These are phyloP conservation scores for Fusarium duplospermum DNA, from an alignment of 2,329 filamentous ascomycete species.

Conservation along the genomic window DNA sequence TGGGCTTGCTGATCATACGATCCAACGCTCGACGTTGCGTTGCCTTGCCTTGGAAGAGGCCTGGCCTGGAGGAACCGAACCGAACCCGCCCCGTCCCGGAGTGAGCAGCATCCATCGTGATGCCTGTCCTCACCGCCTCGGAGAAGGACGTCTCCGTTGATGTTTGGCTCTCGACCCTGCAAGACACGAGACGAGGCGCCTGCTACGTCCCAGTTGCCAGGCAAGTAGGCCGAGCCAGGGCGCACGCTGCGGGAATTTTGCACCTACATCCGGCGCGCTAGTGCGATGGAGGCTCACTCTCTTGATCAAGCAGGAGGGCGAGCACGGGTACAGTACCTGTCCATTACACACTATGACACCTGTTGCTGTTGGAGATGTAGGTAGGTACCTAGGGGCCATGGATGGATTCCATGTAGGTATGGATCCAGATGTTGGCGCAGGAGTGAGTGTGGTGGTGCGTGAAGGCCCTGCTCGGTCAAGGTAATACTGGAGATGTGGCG, in stretches of 20 bases:
- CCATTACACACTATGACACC: constrained; percentile 12
- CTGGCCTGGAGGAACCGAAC: constrained; percentile 1
- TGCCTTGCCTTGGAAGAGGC: background rate
- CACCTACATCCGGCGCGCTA: constrained; percentile 20
- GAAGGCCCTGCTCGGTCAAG: background rate
- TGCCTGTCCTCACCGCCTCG: constrained; percentile 30
- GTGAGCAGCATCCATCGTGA: background rate
- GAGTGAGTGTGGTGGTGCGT: background rate
- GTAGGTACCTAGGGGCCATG: background rate
- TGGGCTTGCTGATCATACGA: constrained; percentile 24
- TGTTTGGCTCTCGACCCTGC: constrained; percentile 19
- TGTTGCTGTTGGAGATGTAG: background rate
- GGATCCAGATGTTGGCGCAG: background rate
- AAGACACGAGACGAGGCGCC: constrained; percentile 1
- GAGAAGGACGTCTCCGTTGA: constrained; percentile 5
- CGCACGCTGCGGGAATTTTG: constrained; percentile 20
- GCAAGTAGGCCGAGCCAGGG: constrained; percentile 1
- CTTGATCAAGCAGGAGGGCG: background rate
- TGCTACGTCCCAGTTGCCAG: constrained; percentile 13
- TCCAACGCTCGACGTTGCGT: constrained; percentile 19
- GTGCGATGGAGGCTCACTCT: constrained; percentile 6
- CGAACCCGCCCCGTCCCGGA: background rate
- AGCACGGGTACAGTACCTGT: background rate
- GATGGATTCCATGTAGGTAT: background rate
- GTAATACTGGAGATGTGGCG: constrained; percentile 8